Evolutionary conservation across 768 basidiomycete species (phyloP).

Genomic region (Tremella fuciformis): DNA sequence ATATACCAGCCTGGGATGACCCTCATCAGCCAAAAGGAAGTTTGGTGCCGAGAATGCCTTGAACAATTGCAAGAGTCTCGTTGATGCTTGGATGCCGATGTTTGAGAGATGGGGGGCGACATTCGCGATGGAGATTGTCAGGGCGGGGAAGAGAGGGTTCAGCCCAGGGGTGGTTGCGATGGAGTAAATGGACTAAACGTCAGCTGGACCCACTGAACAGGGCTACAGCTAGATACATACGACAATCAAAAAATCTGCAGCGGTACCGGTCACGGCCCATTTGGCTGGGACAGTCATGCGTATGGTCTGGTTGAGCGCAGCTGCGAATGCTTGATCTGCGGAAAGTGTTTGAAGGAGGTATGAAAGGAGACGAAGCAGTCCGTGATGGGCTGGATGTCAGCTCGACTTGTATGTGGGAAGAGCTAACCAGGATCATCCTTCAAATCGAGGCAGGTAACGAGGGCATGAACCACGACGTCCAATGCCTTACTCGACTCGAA

Average conservation of each 20-base stretch:
- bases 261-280: conserved; percentile 69
- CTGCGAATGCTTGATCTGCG: conserved; percentile 73
- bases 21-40: conserved; percentile 89
- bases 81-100: conserved; percentile 74
- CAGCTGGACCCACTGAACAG: neutral
- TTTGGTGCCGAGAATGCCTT: conserved; percentile 84
- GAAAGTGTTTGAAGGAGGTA: conserved; percentile 91
- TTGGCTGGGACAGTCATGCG: conserved; percentile 65
- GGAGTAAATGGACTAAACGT: conserved; percentile 72
- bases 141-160: conserved; percentile 82
- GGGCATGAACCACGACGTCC: conserved; percentile 72
- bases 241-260: conserved; percentile 82
- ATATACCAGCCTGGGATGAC: conserved; percentile 86
- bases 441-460: conserved; percentile 78
- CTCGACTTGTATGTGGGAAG: conserved; percentile 3
- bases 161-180: conserved; percentile 85
- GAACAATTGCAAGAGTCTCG: conserved; percentile 81
- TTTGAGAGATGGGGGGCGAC: conserved; percentile 80
- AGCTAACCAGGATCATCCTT: conserved; percentile 86
- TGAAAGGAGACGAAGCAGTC: conserved; percentile 79
- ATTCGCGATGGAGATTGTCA: conserved; percentile 86
- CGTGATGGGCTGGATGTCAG: conserved; percentile 70
- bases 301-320: conserved; percentile 65
- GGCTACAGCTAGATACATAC: conserved; percentile 55
- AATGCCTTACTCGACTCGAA: conserved; percentile 75